Conservation (phyloP, 1,139 yeast genomes). For the Nakaseomyces kungkrabaensis region DNA sequence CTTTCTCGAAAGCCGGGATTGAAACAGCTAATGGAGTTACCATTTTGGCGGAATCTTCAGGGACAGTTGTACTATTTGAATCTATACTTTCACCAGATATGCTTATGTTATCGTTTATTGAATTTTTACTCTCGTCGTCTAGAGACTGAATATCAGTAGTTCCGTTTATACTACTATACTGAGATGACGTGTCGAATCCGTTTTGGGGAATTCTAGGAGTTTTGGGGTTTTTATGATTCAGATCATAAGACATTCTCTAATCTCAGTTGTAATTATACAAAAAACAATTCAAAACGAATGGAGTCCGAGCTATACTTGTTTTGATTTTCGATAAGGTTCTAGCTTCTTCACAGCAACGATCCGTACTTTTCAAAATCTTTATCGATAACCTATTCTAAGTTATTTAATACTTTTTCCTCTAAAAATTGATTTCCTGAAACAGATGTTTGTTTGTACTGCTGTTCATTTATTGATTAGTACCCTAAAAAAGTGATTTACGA, state of each 20-base stretch:
- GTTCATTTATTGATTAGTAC: too few relatives aligned
- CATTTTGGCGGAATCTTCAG: background rate
- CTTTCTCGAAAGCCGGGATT: slow-evolving; percentile 18
- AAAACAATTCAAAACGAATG: too few relatives aligned
- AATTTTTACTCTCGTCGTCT: background rate
- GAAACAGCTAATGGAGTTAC: slow-evolving; percentile 4
- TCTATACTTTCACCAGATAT: background rate
- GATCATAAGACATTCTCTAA: background rate
- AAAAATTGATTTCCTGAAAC: too few relatives aligned
- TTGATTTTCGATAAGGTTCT: too few relatives aligned
- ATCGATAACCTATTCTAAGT: too few relatives aligned
- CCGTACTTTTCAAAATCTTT: too few relatives aligned
- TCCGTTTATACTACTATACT: too few relatives aligned
- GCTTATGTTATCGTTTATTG: background rate
- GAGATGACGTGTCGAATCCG: background rate
- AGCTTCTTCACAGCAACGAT: too few relatives aligned
- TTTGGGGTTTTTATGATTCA: background rate
- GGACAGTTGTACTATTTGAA: background rate
- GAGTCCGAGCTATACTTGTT: too few relatives aligned
- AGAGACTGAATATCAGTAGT: background rate
- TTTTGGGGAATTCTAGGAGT: slow-evolving; percentile 2
- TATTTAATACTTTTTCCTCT: too few relatives aligned
- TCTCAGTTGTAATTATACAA: background rate
- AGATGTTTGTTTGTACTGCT: too few relatives aligned
- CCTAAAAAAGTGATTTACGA: too few relatives aligned